phyloP scores from a whole-genome alignment of 352 stramenopile genomes.

The Pythium rishiriense region DNA sequence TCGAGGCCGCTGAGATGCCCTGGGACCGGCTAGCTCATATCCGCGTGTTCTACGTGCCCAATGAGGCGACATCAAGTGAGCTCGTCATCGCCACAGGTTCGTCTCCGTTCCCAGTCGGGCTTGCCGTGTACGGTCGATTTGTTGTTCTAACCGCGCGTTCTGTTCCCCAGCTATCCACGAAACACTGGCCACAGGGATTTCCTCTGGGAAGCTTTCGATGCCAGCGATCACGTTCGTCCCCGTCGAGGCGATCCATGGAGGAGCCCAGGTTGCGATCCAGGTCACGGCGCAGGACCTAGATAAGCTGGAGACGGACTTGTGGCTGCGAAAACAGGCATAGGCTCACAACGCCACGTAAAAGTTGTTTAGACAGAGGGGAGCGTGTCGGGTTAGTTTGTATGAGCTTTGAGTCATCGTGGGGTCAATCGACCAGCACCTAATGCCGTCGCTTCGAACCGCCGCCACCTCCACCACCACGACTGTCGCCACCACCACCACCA shows the following conservation, averaged over 20 bases:
- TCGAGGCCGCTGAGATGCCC: slow-evolving; percentile 32
- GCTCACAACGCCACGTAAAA: not conserved
- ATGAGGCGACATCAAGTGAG: slow-evolving; percentile 46
- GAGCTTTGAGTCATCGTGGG: not conserved
- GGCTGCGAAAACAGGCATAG: slow-evolving; percentile 69
- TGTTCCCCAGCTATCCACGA: slow-evolving; percentile 11
- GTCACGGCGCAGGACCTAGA: slow-evolving; percentile 79
- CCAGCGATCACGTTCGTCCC: slow-evolving; percentile 78
- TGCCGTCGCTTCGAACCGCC: slow-evolving; percentile 49
- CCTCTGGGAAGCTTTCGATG: slow-evolving; percentile 4
- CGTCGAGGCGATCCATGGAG: slow-evolving; percentile 55
- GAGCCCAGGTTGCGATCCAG: slow-evolving; percentile 52
- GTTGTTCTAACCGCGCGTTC: slow-evolving; percentile 1
- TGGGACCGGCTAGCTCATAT: slow-evolving; percentile 71
- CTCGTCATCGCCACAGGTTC: slow-evolving; percentile 42
- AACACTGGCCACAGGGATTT: not conserved
- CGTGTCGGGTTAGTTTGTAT: not conserved
- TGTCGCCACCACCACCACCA: slow-evolving; percentile 14
- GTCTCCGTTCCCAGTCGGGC: not conserved
- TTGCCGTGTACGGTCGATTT: not conserved
- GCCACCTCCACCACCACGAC: slow-evolving; percentile 21
- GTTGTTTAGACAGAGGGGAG: no score
- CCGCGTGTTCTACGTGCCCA: slow-evolving; percentile 65
- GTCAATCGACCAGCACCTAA: slow-evolving; percentile 25
- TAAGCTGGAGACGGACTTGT: slow-evolving; percentile 82